These are phyloP conservation scores for Wickerhamomyces tratensis DNA, from an alignment of 805 yeast species.

Conservation along the genomic window DNA sequence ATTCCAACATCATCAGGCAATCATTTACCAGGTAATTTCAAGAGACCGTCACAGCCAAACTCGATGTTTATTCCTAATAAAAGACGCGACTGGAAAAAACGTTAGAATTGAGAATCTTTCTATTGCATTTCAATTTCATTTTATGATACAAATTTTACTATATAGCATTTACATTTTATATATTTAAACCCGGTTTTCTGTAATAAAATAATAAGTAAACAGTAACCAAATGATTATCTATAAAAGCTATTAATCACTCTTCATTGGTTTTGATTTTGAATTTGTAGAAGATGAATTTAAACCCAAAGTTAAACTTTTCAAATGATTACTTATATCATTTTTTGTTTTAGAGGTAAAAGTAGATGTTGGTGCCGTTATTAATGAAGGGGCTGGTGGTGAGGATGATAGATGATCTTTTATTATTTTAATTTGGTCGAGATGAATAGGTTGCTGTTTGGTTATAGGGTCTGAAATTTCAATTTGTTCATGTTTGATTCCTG, in stretches of 20 bases:
- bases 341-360: background rate
- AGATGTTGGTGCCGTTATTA: background rate
- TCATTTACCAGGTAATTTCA: no score
- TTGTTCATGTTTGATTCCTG: constrained; percentile 1
- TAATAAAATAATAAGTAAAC: no score
- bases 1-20: no score
- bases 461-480: background rate
- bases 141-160: no score
- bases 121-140: no score
- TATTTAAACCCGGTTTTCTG: no score
- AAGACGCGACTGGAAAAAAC: background rate
- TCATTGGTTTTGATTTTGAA: background rate
- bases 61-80: no score
- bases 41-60: background rate
- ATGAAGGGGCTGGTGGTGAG: background rate
- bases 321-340: background rate
- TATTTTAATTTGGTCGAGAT: no score
- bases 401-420: background rate
- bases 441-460: background rate
- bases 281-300: background rate
- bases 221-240: no score
- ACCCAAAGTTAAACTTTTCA: background rate
- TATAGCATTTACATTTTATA: no score
- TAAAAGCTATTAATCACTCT: background rate
- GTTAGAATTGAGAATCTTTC: no score